These are phyloP conservation scores for Saccharomyces pastorianus DNA, from an alignment of 1,139 yeast genomes.

Conservation along the genomic window DNA sequence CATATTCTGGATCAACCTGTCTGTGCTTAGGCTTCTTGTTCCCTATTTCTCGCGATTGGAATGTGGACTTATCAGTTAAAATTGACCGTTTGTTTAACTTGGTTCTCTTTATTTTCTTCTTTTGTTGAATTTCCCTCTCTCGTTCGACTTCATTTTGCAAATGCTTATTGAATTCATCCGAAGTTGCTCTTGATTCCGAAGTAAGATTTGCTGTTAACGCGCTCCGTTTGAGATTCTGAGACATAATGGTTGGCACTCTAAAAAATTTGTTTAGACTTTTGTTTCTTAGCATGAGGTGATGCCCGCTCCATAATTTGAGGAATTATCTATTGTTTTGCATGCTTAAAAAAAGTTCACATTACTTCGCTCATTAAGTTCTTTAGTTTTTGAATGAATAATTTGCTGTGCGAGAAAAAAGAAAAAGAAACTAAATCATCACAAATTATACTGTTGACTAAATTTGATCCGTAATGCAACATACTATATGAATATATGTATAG, in stretches of 20 bases:
- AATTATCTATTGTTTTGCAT: neutral
- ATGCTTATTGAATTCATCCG: conserved; percentile 9
- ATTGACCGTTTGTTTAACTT: neutral
- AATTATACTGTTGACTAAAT: too few species aligned
- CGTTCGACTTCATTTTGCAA: conserved; percentile 11
- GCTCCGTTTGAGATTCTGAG: neutral
- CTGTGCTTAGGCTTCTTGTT: conserved; percentile 21
- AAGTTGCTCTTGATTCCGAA: neutral
- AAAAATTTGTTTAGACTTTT: neutral
- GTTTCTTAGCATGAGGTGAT: neutral
- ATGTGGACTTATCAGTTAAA: conserved; percentile 19
- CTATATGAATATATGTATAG: too few species aligned
- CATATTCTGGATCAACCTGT: conserved; percentile 31
- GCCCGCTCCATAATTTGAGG: neutral
- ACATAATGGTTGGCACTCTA: neutral
- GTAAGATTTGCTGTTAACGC: neutral
- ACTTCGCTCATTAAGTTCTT: too few species aligned
- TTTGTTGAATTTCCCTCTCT: conserved; percentile 11
- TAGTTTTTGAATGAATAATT: too few species aligned
- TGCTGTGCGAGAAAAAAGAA: too few species aligned
- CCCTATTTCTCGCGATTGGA: conserved; percentile 25
- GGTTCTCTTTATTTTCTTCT: conserved; percentile 31
- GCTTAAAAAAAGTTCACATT: neutral
- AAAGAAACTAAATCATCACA: too few species aligned
- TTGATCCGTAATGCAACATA: too few species aligned